Percentiles rank a stretch among this genome's conserved stretches.
Conservation (phyloP, 768 basidiomycete genomes). For the Amanita phalloides region DNA sequence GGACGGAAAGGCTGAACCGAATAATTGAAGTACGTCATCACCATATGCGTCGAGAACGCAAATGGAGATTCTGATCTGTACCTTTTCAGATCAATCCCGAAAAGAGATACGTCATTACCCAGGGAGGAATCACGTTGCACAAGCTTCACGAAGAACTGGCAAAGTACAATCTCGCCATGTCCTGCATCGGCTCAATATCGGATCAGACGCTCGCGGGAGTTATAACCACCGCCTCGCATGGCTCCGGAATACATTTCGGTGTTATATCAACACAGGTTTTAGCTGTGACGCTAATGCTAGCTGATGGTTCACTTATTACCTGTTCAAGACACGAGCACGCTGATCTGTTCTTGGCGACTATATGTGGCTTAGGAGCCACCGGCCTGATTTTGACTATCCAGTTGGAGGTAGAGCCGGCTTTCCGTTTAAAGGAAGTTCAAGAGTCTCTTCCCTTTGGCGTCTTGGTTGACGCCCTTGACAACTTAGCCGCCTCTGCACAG, state of each 20-base stretch:
- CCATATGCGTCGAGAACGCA: slow-evolving; percentile 5
- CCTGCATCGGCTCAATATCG: slow-evolving; percentile 90
- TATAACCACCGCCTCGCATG: slow-evolving; percentile 92
- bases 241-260: slow-evolving; percentile 69
- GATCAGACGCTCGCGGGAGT: slow-evolving; percentile 92
- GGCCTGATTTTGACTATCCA: slow-evolving; percentile 77
- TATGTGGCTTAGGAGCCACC: slow-evolving; percentile 87
- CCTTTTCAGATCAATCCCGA: slow-evolving; percentile 53
- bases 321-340: slow-evolving; percentile 53
- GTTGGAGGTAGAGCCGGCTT: slow-evolving; percentile 72
- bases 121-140: slow-evolving; percentile 73
- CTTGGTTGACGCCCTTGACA: slow-evolving; percentile 46
- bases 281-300: slow-evolving; percentile 64
- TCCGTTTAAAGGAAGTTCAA: slow-evolving; percentile 68
- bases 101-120: slow-evolving; percentile 54
- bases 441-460: slow-evolving; percentile 51
- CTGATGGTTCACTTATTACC: slow-evolving; percentile 58
- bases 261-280: slow-evolving; percentile 77
- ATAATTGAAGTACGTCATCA: slow-evolving; percentile 60
- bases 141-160: slow-evolving; percentile 62
- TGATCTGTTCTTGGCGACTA: slow-evolving; percentile 81
- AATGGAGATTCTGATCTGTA: slow-evolving; percentile 1
- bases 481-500: slow-evolving; percentile 53
- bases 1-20: slow-evolving; percentile 61
- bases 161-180: slow-evolving; percentile 67